Evolutionary conservation across 495 filamentous ascomycete genomes (phyloP).

Genomic region (Trichocladium antarcticum): DNA sequence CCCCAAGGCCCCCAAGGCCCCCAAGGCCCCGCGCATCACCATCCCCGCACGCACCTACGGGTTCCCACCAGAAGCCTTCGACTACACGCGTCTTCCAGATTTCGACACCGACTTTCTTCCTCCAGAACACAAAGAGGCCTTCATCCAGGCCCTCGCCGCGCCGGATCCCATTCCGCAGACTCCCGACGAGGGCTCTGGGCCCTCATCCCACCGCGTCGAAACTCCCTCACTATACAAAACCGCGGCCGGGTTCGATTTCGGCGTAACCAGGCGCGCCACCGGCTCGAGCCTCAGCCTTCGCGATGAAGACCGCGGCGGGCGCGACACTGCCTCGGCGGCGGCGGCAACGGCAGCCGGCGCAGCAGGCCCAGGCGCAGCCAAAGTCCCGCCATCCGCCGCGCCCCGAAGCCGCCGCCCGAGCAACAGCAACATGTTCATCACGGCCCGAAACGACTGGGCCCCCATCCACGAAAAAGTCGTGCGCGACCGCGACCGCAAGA

Average conservation of each 20-base stretch:
- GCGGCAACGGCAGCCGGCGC: conserved; percentile 13
- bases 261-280: conserved; percentile 10
- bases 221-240: conserved; percentile 17
- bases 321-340: conserved; percentile 10
- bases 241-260: conserved; percentile 14
- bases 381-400: background rate
- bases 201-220: conserved; percentile 16
- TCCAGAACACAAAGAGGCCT: conserved; percentile 45
- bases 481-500: conserved; percentile 16
- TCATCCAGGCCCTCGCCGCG: conserved; percentile 45
- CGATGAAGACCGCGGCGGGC: conserved; percentile 12
- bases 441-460: conserved; percentile 76
- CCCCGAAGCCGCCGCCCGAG: conserved; percentile 6
- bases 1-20: background rate
- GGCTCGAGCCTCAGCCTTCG: background rate
- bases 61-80: conserved; percentile 39
- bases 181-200: conserved; percentile 26
- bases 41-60: conserved; percentile 31
- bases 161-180: conserved; percentile 36
- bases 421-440: conserved; percentile 43
- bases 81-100: conserved; percentile 47
- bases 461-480: conserved; percentile 60
- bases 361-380: background rate
- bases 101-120: conserved; percentile 54
- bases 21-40: conserved; percentile 12